phyloP scores from a whole-genome alignment of 192 early-diverging fungal genomes.

The Coemansia sp. region DNA sequence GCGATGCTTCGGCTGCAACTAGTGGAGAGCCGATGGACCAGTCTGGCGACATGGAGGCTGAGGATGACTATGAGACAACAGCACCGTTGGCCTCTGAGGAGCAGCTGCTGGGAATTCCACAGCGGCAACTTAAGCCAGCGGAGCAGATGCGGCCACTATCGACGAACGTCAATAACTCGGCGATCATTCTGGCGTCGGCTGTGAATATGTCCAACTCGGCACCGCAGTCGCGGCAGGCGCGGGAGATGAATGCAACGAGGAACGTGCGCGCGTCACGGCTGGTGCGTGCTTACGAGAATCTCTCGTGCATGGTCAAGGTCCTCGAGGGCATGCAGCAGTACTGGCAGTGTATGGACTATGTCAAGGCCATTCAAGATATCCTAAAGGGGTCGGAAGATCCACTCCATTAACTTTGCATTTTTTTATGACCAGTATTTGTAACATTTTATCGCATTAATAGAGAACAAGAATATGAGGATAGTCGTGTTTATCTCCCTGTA shows the following conservation, averaged over 20 bases:
- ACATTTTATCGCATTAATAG: neutral
- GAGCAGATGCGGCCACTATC: slow-evolving; percentile 50
- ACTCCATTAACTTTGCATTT: slow-evolving; percentile 17
- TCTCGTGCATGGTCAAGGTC: slow-evolving; percentile 55
- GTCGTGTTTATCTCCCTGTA: no score
- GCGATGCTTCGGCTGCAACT: neutral
- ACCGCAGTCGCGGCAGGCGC: slow-evolving; percentile 3
- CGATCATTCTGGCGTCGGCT: slow-evolving; percentile 38
- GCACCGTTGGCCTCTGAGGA: neutral
- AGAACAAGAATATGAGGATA: no score
- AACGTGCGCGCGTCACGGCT: slow-evolving; percentile 33
- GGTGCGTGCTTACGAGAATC: slow-evolving; percentile 46
- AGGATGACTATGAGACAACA: neutral
- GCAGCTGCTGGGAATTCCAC: slow-evolving; percentile 7
- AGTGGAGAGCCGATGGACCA: neutral
- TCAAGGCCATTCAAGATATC: slow-evolving; percentile 43
- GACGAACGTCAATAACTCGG: slow-evolving; percentile 44
- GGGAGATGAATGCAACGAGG: slow-evolving; percentile 22
- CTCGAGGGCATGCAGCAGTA: slow-evolving; percentile 57
- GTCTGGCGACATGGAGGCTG: neutral
- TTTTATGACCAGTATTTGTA: neutral
- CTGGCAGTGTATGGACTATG: slow-evolving; percentile 56
- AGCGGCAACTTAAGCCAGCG: slow-evolving; percentile 11
- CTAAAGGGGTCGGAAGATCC: slow-evolving; percentile 49
- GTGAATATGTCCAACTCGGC: slow-evolving; percentile 33